These are phyloP conservation scores for Pythium plurisporium DNA, from an alignment of 352 stramenopile genomes.

Conservation along the genomic window DNA sequence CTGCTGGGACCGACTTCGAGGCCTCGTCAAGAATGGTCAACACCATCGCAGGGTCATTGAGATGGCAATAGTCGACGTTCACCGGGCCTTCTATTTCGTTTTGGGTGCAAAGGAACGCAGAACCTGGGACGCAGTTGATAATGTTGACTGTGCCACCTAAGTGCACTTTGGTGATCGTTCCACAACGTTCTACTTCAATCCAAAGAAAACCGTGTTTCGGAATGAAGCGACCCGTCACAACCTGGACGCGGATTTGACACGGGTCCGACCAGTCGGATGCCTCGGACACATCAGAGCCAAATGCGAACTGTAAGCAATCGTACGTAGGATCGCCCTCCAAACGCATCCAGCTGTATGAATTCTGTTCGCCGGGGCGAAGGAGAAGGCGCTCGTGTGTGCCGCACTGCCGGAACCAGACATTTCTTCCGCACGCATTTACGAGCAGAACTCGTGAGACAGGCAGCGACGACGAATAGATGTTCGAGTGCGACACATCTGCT, in stretches of 20 bases:
- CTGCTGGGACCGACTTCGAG: not conserved
- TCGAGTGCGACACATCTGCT: not conserved
- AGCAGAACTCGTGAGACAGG: slow-evolving; percentile 37
- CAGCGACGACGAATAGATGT: slow-evolving; percentile 23
- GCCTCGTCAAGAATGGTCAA: not conserved
- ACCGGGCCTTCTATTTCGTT: not conserved
- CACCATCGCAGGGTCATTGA: not conserved
- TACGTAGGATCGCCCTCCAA: slow-evolving; percentile 15
- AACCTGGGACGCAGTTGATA: slow-evolving; percentile 4
- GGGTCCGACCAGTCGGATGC: slow-evolving; percentile 50
- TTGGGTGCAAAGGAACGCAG: not conserved
- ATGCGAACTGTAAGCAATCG: slow-evolving; percentile 24
- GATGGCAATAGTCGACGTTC: not conserved
- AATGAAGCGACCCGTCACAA: slow-evolving; percentile 56
- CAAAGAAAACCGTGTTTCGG: slow-evolving; percentile 52
- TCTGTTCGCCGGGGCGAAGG: slow-evolving; percentile 24
- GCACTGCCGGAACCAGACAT: slow-evolving; percentile 66
- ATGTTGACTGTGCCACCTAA: slow-evolving; percentile 28
- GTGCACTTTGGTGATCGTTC: slow-evolving; percentile 52
- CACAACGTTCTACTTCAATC: slow-evolving; percentile 53
- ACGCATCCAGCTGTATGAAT: slow-evolving; percentile 71
- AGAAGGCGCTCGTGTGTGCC: slow-evolving; percentile 50
- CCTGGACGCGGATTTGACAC: slow-evolving; percentile 56
- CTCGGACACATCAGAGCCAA: not conserved
- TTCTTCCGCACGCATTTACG: slow-evolving; percentile 34